A percentile compares a stretch with the other conserved stretches of the same genome.
These are phyloP conservation scores for Vitis vinifera DNA, from an alignment of 164 flowering plant genomes.

Conservation along the genomic window ASM3070453v1 NC_081805.1:22388501-22389000, in stretches of 20 bases:
- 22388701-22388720: neutral
- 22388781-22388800: neutral
- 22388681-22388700: neutral
- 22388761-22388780: neutral
- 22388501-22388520: neutral
- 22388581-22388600: neutral
- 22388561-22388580: neutral
- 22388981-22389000: conserved; percentile 84
- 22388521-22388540: neutral
- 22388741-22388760: neutral
- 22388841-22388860: conserved; percentile 79
- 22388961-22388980: conserved; percentile 54
- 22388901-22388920: conserved; percentile 74
- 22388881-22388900: conserved; percentile 92
- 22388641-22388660: neutral
- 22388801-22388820: neutral
- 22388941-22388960: conserved; percentile 53
- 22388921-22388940: conserved; percentile 59
- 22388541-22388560: conserved; percentile 1
- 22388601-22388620: too few species aligned
- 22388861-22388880: conserved; percentile 86
- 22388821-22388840: conserved; percentile 88
- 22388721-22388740: neutral
- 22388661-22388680: neutral
- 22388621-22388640: neutral